A percentile compares a stretch with the other conserved stretches of the same genome.
Conservation (phyloP, 2,329 filamentous ascomycete genomes). For the Pyrenochaeta sp. region DNA sequence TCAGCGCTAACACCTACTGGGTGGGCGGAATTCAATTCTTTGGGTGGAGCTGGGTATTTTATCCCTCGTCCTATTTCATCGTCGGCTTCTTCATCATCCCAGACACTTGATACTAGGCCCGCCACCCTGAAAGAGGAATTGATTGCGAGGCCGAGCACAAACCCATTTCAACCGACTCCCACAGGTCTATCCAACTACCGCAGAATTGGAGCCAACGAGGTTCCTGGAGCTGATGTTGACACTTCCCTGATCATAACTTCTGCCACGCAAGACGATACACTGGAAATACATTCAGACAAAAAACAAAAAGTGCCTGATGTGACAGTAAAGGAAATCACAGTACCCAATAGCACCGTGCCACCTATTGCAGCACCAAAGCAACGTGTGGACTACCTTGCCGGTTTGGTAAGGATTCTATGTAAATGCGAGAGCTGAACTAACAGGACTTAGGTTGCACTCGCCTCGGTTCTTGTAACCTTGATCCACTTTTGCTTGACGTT, state of each 20-base stretch:
- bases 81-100: background rate
- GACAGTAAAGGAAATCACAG: slow-evolving; percentile 9
- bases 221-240: too few species aligned
- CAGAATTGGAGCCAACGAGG: too few species aligned
- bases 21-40: too few species aligned
- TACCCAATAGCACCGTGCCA: background rate
- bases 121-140: background rate
- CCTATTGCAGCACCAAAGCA: slow-evolving; percentile 8
- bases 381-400: slow-evolving; percentile 54
- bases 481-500: slow-evolving; percentile 55
- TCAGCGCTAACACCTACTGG: background rate
- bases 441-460: slow-evolving; percentile 39
- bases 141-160: too few species aligned
- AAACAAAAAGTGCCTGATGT: slow-evolving; percentile 9
- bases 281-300: background rate
- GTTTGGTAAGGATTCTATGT: slow-evolving; percentile 27
- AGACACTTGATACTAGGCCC: background rate
- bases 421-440: background rate
- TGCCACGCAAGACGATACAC: background rate
- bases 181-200: too few species aligned
- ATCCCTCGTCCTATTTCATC: background rate
- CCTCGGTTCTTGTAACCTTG: slow-evolving; percentile 50
- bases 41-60: background rate
- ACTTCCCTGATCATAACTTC: too few species aligned
- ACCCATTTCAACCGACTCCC: too few species aligned